These are phyloP conservation scores for Aspergillus puulaauensis DNA, from an alignment of 2,329 filamentous ascomycete genomes.

Conservation along the genomic window DNA sequence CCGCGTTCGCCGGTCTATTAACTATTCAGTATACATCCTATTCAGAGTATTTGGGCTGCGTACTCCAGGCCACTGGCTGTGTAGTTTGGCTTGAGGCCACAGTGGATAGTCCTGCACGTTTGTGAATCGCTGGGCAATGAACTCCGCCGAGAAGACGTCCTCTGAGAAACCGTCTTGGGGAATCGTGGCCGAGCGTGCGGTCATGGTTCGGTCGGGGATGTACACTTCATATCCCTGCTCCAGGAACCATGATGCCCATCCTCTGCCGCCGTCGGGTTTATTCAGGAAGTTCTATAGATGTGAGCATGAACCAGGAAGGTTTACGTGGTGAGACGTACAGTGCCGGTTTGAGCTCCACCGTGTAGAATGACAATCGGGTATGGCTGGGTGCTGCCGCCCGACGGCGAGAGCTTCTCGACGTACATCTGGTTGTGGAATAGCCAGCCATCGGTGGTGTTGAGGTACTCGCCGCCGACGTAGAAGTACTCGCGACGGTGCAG, in stretches of 20 bases:
- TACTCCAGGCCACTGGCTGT: slow-evolving; percentile 42
- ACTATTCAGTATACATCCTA: no score
- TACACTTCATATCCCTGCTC: slow-evolving; percentile 48
- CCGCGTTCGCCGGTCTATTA: slow-evolving; percentile 27
- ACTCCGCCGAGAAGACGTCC: slow-evolving; percentile 23
- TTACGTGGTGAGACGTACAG: slow-evolving; percentile 18
- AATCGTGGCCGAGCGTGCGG: slow-evolving; percentile 33
- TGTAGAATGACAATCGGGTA: slow-evolving; percentile 35
- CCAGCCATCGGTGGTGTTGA: slow-evolving; percentile 17
- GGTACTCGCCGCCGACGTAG: slow-evolving; percentile 31
- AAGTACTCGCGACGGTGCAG: slow-evolving; percentile 22
- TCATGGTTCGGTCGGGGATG: slow-evolving; percentile 42
- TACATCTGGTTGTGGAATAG: slow-evolving; percentile 32
- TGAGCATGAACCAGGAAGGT: neutral
- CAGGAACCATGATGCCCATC: slow-evolving; percentile 51
- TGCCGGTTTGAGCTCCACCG: slow-evolving; percentile 32
- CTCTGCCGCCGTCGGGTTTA: slow-evolving; percentile 48
- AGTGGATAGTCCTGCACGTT: slow-evolving; percentile 30
- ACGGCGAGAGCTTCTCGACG: slow-evolving; percentile 33
- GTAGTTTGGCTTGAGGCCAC: slow-evolving; percentile 38
- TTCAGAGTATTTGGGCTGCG: neutral
- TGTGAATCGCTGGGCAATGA: slow-evolving; percentile 31
- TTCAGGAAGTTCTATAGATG: slow-evolving; percentile 46
- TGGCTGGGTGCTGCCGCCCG: slow-evolving; percentile 15
- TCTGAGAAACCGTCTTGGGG: slow-evolving; percentile 19